Evolutionary conservation across 345 rosid species (phyloP).

Genomic region (Streptanthus diversifolius): DNA sequence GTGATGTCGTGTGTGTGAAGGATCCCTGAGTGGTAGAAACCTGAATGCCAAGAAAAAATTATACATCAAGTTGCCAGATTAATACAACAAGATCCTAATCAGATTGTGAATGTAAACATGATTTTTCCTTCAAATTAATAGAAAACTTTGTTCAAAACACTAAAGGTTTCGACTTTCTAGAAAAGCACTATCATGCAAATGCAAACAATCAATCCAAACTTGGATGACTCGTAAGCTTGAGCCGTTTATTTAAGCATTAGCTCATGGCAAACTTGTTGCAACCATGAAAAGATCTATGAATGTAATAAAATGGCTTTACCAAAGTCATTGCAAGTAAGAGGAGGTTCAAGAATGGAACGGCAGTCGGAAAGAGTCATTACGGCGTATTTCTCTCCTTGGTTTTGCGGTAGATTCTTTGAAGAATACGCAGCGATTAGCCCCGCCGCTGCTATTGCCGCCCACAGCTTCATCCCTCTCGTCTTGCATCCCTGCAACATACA

Average conservation of each 20-base stretch:
- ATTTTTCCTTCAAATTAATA: too few species aligned
- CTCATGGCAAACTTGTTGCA: background rate
- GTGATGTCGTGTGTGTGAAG: slow-evolving; percentile 60
- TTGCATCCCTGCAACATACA: slow-evolving; percentile 49
- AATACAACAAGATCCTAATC: too few species aligned
- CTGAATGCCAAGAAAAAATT: slow-evolving; percentile 25
- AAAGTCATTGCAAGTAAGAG: slow-evolving; percentile 45
- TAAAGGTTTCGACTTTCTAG: too few species aligned
- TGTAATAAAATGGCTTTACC: slow-evolving; percentile 37
- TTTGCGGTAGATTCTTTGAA: slow-evolving; percentile 20
- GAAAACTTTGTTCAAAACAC: background rate
- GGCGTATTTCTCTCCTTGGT: slow-evolving; percentile 51
- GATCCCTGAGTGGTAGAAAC: slow-evolving; percentile 76
- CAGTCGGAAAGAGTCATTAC: slow-evolving; percentile 62
- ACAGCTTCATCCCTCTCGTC: slow-evolving; percentile 56
- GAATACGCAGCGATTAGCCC: slow-evolving; percentile 57
- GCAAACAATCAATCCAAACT: background rate
- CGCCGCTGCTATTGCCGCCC: slow-evolving; percentile 58
- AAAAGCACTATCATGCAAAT: background rate
- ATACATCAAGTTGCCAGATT: background rate
- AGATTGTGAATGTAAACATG: too few species aligned
- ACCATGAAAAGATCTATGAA: background rate
- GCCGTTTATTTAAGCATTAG: background rate
- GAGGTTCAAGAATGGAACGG: slow-evolving; percentile 62
- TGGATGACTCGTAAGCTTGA: background rate